Base-by-base conservation (phyloP, 352 stramenopile genomes). In the Globisporangium okanoganense region DNA sequence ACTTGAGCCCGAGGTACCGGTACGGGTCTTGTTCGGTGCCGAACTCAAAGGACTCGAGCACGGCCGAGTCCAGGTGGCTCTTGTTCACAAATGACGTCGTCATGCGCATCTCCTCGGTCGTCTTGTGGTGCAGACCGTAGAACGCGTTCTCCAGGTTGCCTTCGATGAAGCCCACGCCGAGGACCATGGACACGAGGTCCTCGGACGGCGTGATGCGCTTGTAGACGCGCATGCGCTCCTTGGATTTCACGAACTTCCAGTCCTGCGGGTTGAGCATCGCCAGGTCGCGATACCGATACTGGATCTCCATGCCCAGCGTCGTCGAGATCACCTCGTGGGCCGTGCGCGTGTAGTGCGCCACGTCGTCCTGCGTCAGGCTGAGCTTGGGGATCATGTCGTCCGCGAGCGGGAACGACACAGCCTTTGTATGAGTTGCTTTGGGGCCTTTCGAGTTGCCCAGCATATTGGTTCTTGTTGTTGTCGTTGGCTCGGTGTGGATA, bases 121-220 rank as follows among this genome's bases (percentile, higher is more conserved):
- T 85, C 56, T 82, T 83, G 50, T 72, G 60, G 58, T 82, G 71
- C 10, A 84, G 52, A 1, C 76, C 76, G 58, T 85, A 88, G 6
- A 85, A 64, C 25, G 70, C 58, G 60, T 88, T 70, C 47, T 82
- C 72, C 5, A 88, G 52, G 9, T 62, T 43, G 33, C 74, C 75
- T 6, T 75, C 65, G 22, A 84, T 69, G 1, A 64, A 75, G 3
- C 78, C 78, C 8, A 85, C 56, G 43, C 72, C 78, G 9, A 85
- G 54, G 13, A 83, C 65, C 71, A 79, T 85, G 5, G 72, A 70
- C 3, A 74, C 25, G 7, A 55, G 57, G 25, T 57, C 53, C 6
- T 70, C 70, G 3, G 57, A 48, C 16, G 67, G 57, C 0, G 44
- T 51, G 50, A 65, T 56, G 24, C 69, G 65, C 51, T 81, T 79